Base-by-base conservation (phyloP, 768 basidiomycete genomes). In the Panaeolus papilionaceus region DNA sequence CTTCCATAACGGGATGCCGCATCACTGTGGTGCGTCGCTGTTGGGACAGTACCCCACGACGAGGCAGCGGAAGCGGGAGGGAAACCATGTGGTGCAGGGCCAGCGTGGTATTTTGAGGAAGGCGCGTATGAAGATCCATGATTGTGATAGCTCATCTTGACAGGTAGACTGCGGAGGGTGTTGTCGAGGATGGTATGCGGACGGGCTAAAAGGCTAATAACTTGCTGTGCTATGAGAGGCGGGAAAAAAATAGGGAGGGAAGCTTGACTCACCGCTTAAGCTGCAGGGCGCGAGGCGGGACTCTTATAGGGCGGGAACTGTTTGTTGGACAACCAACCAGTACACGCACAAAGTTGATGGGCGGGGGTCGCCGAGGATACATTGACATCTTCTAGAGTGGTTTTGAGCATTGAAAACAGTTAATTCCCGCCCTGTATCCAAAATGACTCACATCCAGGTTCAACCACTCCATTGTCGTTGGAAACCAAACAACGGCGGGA, bases 141-240 rank as follows among this genome's bases (percentile, higher is more conserved):
- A 58, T 37, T 7, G n/a, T 58, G 54, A 58, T 58, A 58, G n/a
- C 54, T 58, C 54, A 58, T 58, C 28, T 58, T 58, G 54, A 58
- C 28, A 58, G 33, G 28, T 20, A 49, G 23, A 16, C 12, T 45
- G 12, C 12, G n/a, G 44, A n/a, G 18, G 39, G 3, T n/a, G 47
- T 23, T 23, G 28, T 33, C 3, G 54, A 33, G 54, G 28, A 14
- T 16, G 54, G 26, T 58, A 26, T 40, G 26, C 23, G 7, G 47
- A 51, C 18, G 23, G 39, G 39, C 12, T 44, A 18, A 14, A 6
- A 40, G 14, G 33, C 10, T 11, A 11, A 23, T 9, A 26, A 51
- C 10, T 26, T 1, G 49, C 49, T 23, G 26, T 20, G 45, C 45
- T 45, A 16, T 45, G 45, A 45, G 45, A 45, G 45, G 45, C 49